These are phyloP conservation scores for Pezicula neosporulosa DNA, from an alignment of 2,329 filamentous ascomycete species.

Conservation along the genomic window DNA sequence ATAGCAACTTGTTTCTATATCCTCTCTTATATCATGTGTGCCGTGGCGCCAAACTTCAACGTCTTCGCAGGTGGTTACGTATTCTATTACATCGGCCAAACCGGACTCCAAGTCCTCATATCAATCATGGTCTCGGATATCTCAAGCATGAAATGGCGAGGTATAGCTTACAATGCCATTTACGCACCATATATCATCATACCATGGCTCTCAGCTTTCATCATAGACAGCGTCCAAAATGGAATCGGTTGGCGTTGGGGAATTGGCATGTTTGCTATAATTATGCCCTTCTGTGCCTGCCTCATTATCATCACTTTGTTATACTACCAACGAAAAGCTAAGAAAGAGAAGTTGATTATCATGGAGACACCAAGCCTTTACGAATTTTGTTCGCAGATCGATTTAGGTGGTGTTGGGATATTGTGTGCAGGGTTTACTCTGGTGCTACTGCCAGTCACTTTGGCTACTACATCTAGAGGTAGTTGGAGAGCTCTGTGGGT, in stretches of 20 bases:
- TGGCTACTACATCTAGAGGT: slow-evolving; percentile 33
- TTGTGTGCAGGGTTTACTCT: slow-evolving; percentile 43
- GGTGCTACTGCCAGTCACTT: slow-evolving; percentile 40
- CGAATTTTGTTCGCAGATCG: slow-evolving; percentile 32
- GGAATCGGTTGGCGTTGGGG: not conserved
- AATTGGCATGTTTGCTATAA: not conserved
- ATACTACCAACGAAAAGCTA: slow-evolving; percentile 44
- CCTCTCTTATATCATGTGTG: not conserved
- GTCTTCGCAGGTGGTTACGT: not conserved
- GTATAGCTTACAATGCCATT: not conserved
- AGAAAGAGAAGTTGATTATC: slow-evolving; percentile 22
- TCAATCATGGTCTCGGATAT: not conserved
- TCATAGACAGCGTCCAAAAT: not conserved
- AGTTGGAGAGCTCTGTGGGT: slow-evolving; percentile 37
- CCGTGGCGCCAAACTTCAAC: not conserved
- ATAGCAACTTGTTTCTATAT: not conserved
- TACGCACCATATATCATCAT: not conserved
- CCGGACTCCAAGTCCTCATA: not conserved
- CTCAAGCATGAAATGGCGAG: not conserved
- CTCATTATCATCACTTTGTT: slow-evolving; percentile 40
- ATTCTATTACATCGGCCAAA: not conserved
- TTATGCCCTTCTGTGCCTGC: not conserved
- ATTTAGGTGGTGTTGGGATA: slow-evolving; percentile 39
- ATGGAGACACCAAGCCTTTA: slow-evolving; percentile 9
- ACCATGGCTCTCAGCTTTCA: not conserved